These are phyloP conservation scores for Mycena epipterygia DNA, from an alignment of 768 basidiomycete genomes.

Conservation along the genomic window DNA sequence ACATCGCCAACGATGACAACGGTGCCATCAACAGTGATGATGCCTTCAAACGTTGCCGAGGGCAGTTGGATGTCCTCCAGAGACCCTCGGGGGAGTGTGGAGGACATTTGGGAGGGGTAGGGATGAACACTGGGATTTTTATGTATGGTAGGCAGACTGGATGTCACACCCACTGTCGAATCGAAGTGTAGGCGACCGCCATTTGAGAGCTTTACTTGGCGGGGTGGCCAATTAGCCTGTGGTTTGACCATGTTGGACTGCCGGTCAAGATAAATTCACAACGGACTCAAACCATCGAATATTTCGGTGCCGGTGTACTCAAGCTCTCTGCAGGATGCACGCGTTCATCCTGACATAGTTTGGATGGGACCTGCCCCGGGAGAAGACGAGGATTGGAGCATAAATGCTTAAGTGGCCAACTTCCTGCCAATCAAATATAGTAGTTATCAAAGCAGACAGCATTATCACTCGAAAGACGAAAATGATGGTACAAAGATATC, in stretches of 20 bases:
- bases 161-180: no score
- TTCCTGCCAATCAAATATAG: slow-evolving; percentile 1
- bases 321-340: neutral
- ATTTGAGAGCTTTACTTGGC: neutral
- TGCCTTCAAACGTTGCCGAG: no score
- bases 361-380: neutral
- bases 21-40: no score
- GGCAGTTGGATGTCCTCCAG: no score
- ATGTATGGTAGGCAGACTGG: no score
- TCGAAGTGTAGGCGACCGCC: neutral
- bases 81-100: no score
- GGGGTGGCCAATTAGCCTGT: neutral
- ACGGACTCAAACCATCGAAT: neutral
- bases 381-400: neutral
- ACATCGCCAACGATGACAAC: no score
- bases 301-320: neutral
- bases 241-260: neutral
- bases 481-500: no score
- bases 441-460: no score
- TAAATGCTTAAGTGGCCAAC: neutral
- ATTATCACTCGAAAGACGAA: no score
- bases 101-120: no score
- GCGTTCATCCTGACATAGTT: neutral
- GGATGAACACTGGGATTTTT: no score
- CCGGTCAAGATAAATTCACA: slow-evolving; percentile 1